phyloP scores from a whole-genome alignment of 305 asterid genomes.

The Petunia hybrid region DNA sequence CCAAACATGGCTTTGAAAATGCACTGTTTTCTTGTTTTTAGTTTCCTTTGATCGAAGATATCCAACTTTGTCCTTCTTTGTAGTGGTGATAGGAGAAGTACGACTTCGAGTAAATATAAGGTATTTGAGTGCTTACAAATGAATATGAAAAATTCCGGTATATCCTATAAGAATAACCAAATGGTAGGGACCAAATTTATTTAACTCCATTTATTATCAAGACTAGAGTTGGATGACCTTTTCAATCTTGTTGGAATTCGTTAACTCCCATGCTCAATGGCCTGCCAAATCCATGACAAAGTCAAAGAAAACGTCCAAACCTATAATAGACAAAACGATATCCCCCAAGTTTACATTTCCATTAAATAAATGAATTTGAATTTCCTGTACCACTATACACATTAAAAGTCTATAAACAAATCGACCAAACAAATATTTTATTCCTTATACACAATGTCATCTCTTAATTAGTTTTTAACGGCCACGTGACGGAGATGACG shows the following conservation, averaged over 20 bases:
- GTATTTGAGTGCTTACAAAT: too few species aligned
- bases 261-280: neutral
- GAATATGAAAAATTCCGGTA: too few species aligned
- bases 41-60: too few species aligned
- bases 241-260: neutral
- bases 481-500: conserved; percentile 34
- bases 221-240: neutral
- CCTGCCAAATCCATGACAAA: neutral
- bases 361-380: neutral
- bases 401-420: neutral
- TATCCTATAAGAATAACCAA: neutral
- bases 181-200: neutral
- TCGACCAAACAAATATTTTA: neutral
- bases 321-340: neutral
- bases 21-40: too few species aligned
- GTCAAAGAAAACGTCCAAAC: neutral
- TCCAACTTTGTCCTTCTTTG: too few species aligned
- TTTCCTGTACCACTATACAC: neutral
- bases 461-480: conserved; percentile 38
- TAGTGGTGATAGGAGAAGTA: too few species aligned
- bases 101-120: too few species aligned
- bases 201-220: neutral
- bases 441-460: neutral
- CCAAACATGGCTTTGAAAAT: too few species aligned
- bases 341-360: neutral